Base-by-base conservation (phyloP, 768 basidiomycete species). In the Boletus rubescentipes region DNA sequence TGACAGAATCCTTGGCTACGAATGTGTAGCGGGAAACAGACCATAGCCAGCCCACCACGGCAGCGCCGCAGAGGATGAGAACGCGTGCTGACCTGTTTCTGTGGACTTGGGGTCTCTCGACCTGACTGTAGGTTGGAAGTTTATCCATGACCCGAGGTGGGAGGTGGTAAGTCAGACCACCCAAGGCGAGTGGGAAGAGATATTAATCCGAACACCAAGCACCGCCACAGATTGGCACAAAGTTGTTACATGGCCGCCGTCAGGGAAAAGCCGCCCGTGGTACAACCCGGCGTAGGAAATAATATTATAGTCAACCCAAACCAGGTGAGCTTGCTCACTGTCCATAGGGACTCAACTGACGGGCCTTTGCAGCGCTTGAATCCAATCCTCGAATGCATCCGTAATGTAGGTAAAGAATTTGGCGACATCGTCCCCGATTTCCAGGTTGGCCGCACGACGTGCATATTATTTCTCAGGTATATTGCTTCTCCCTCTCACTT, bases 371-470 rank as follows among this genome's bases (percentile, higher is more conserved):
- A 97, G 89, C 79, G 92, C 54, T 83, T 89, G 20, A 99, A 99
- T 67, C 91, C 91, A 0, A 77, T 98, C n/a, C 80, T 98, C 18
- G 85, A 91, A 64, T 81, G 80, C 61, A 89, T 98, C 49, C 82
- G 87, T 56, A 91, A 92, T 72, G 89, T 97, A 3, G 84, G 89
- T 2, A 95, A 93, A 72, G 94, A 98, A 68, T 97, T 92, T 63
- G 91, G 91, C 0, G 95, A 98, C 65, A 94, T 98, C 55, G 78
- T 89, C 16, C 85, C 88, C 21, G 97, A 99, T 71, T 99, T 91
- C 69, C 94, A 98, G 69, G 95, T 99, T 16, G 97, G 97, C 20
- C 79, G 87, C 20, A 98, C 95, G 26, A 94, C 93, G 2, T 90
- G 94, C 18, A 89, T 95, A 10, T 72, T 99, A 21, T 99, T 89